phyloP scores from a whole-genome alignment of 1,284 basidiomycete species.

The Coniferiporia weirii region DNA sequence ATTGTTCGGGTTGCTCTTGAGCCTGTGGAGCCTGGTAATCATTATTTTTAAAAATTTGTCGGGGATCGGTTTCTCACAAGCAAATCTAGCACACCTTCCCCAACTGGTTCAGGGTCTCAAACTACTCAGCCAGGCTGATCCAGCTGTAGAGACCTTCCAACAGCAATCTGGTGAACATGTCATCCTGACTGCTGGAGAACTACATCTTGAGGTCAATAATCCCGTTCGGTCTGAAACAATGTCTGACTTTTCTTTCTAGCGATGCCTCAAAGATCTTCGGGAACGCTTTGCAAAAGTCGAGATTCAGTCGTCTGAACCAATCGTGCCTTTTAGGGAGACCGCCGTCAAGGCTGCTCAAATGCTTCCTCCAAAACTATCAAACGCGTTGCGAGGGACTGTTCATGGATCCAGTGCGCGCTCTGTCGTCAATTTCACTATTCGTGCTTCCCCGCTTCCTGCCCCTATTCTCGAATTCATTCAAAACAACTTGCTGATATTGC shows the following conservation, averaged over 20 bases:
- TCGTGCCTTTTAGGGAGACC: slow-evolving; percentile 97
- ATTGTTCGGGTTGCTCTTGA: slow-evolving; percentile 97
- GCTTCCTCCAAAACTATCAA: slow-evolving; percentile 75
- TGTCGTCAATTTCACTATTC: slow-evolving; percentile 78
- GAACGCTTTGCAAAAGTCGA: slow-evolving; percentile 93
- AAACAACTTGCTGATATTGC: slow-evolving; percentile 61
- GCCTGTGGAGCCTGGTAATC: slow-evolving; percentile 64
- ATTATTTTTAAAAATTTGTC: neutral
- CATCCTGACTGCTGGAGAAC: slow-evolving; percentile 92
- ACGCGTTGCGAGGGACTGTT: slow-evolving; percentile 76
- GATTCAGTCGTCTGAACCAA: slow-evolving; percentile 91
- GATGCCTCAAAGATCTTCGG: slow-evolving; percentile 91
- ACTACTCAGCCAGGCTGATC: slow-evolving; percentile 92
- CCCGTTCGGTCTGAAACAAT: neutral
- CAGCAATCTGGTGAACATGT: slow-evolving; percentile 98
- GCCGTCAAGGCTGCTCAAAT: slow-evolving; percentile 84
- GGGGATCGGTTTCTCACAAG: neutral
- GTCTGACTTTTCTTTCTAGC: slow-evolving; percentile 37
- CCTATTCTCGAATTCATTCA: slow-evolving; percentile 69
- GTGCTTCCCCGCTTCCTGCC: slow-evolving; percentile 76
- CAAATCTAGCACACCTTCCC: slow-evolving; percentile 72
- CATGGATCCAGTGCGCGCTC: slow-evolving; percentile 65
- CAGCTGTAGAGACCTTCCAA: slow-evolving; percentile 95
- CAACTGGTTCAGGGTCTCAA: slow-evolving; percentile 87
- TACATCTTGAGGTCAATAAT: slow-evolving; percentile 81